A percentile compares a stretch with the other conserved stretches of the same genome.
Conservation (phyloP, 2,329 filamentous ascomycete species). For the Pseudocercospora crystallina region DNA sequence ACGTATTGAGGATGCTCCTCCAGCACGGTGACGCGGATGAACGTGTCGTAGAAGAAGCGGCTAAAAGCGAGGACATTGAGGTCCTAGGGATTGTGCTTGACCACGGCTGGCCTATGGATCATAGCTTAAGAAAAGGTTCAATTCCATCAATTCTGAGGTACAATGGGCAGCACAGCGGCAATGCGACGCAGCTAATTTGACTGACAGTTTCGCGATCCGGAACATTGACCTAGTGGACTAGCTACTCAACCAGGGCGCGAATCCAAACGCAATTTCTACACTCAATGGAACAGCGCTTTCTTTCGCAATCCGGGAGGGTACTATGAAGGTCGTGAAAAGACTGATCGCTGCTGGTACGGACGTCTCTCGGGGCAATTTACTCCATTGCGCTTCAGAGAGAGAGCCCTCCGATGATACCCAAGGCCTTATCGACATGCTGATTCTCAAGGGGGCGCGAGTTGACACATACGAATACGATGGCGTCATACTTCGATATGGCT, state of each 20-base stretch:
- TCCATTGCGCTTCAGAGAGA: constrained; percentile 1
- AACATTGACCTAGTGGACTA: not conserved
- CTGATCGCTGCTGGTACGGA: not conserved
- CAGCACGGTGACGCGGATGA: not conserved
- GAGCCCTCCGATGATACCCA: constrained; percentile 1
- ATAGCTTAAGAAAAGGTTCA: not conserved
- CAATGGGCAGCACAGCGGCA: too few species aligned
- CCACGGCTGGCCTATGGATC: not conserved
- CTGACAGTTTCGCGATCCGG: not conserved
- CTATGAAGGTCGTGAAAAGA: not conserved
- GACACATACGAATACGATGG: not conserved
- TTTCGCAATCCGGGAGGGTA: constrained; percentile 2
- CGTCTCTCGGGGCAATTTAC: not conserved
- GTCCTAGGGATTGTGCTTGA: not conserved
- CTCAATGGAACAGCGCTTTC: not conserved
- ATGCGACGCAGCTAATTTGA: not conserved
- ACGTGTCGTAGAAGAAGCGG: not conserved
- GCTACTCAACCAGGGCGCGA: not conserved
- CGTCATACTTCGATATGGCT: not conserved
- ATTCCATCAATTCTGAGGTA: not conserved
- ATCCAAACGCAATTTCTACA: not conserved
- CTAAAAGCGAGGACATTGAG: not conserved
- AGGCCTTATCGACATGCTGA: constrained; percentile 1
- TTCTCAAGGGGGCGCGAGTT: not conserved
- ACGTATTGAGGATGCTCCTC: not conserved